These are phyloP conservation scores for Leucocoprinus leucothites DNA, from an alignment of 768 basidiomycete genomes.

Conservation along the genomic window DNA sequence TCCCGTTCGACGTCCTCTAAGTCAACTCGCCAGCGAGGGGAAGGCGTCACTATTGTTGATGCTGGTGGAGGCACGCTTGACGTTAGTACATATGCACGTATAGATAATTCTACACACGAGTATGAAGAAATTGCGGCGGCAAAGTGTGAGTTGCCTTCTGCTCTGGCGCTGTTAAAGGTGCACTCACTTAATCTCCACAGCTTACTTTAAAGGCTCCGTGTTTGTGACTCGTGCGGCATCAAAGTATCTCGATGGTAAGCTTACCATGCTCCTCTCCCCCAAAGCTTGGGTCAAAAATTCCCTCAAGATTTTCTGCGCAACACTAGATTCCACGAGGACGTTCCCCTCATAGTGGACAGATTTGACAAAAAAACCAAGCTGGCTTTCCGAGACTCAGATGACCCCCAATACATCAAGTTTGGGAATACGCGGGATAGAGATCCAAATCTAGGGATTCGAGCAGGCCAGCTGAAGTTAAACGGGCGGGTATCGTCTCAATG, in stretches of 20 bases:
- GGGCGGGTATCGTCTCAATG: constrained; percentile 22
- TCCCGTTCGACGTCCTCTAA: background rate
- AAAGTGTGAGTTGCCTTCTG: constrained; percentile 25
- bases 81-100: constrained; percentile 45
- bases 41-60: constrained; percentile 50
- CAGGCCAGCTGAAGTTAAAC: constrained; percentile 42
- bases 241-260: constrained; percentile 31
- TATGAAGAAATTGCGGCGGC: constrained; percentile 41
- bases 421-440: constrained; percentile 41
- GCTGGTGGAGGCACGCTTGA: constrained; percentile 63
- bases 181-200: constrained; percentile 19
- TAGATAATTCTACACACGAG: constrained; percentile 16
- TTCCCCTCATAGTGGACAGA: constrained; percentile 35
- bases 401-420: constrained; percentile 46
- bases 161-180: background rate
- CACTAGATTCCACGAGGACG: constrained; percentile 37
- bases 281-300: background rate
- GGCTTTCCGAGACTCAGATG: constrained; percentile 34
- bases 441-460: constrained; percentile 33
- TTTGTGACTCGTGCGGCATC: constrained; percentile 38
- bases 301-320: constrained; percentile 31
- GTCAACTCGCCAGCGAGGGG: constrained; percentile 27
- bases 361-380: constrained; percentile 51
- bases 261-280: background rate
- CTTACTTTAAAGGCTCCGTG: constrained; percentile 41